Evolutionary conservation across 805 yeast genomes (phyloP).

Genomic region (Candida glaebosa): DNA sequence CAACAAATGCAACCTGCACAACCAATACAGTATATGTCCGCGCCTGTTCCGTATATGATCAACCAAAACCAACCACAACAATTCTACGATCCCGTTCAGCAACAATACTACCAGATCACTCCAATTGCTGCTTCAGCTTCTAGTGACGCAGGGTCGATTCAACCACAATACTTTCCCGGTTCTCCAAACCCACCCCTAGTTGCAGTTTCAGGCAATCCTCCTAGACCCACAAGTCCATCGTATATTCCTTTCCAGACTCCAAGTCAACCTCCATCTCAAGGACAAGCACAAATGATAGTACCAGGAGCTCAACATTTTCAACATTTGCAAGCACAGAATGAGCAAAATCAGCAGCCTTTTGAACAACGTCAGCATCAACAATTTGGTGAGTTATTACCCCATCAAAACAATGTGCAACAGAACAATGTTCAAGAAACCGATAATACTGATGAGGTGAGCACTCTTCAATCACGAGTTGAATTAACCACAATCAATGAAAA

Average conservation of each 20-base stretch:
- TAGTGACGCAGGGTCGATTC: constrained; percentile 20
- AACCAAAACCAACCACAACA: constrained; percentile 32
- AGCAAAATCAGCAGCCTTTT: background rate
- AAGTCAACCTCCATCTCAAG: constrained; percentile 6
- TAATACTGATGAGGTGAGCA: constrained; percentile 4
- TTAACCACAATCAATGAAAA: constrained; percentile 1
- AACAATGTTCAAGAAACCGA: background rate
- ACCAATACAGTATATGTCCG: constrained; percentile 3
- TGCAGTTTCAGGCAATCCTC: background rate
- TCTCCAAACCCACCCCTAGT: constrained; percentile 18
- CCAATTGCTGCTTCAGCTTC: constrained; percentile 27
- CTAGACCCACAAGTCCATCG: constrained; percentile 7
- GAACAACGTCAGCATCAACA: constrained; percentile 7
- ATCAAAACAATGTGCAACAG: constrained; percentile 11
- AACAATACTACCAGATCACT: constrained; percentile 38
- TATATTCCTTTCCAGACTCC: constrained; percentile 4
- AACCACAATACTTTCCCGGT: constrained; percentile 37
- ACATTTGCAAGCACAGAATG: background rate
- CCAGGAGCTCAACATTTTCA: constrained; percentile 1
- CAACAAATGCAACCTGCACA: background rate
- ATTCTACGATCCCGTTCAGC: constrained; percentile 43
- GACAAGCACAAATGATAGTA: constrained; percentile 2
- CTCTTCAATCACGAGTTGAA: constrained; percentile 3
- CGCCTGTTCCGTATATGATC: constrained; percentile 9
- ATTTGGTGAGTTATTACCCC: constrained; percentile 17